These are phyloP conservation scores for Aspergillus homomorphus DNA, from an alignment of 495 filamentous ascomycete species.

Conservation along the genomic window DNA sequence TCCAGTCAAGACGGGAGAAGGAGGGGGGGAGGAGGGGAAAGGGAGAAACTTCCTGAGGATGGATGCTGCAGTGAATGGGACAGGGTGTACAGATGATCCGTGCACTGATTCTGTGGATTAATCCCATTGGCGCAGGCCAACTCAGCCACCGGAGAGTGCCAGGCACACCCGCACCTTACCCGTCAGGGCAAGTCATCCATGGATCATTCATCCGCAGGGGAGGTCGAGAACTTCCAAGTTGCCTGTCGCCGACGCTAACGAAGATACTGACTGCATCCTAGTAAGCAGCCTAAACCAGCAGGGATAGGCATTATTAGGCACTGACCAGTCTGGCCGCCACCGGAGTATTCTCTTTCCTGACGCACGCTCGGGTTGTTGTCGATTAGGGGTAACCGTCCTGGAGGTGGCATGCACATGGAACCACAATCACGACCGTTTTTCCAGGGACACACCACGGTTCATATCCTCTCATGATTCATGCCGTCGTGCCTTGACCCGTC, in stretches of 20 bases:
- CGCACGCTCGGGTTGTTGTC: background rate
- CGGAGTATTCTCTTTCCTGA: background rate
- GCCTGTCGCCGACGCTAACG: conserved; percentile 1
- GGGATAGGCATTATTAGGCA: background rate
- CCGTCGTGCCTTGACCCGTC: background rate
- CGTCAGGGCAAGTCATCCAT: conserved; percentile 1
- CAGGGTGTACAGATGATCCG: conserved; percentile 15
- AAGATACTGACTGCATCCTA: background rate
- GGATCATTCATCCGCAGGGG: background rate
- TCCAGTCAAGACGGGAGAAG: background rate
- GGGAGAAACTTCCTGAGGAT: no score
- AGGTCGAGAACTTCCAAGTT: conserved; percentile 3
- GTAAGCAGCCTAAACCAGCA: background rate
- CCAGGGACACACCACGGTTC: no score
- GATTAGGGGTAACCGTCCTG: background rate
- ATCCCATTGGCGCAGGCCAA: conserved; percentile 11
- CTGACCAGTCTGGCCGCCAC: background rate
- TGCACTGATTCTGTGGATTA: conserved; percentile 2
- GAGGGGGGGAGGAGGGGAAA: background rate
- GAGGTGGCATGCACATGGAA: no score
- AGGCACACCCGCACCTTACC: conserved; percentile 3
- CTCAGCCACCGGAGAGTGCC: conserved; percentile 10
- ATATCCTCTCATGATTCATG: background rate
- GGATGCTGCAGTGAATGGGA: no score
- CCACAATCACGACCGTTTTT: background rate